phyloP scores from a whole-genome alignment of 148 eudicot species.

The Chenopodium suecicum region DNA sequence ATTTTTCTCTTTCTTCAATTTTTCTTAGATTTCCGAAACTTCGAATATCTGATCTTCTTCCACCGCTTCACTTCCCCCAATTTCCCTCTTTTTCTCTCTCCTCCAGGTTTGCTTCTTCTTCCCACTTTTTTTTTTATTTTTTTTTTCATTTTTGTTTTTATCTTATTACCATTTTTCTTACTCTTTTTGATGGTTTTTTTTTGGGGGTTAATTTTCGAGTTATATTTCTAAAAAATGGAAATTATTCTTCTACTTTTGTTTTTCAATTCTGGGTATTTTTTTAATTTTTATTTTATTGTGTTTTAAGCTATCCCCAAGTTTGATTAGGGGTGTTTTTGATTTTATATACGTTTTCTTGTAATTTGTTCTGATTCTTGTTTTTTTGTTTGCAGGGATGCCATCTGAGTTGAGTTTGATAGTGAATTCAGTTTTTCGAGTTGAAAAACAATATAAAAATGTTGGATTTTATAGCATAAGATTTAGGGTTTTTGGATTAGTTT shows the following conservation, averaged over 20 bases:
- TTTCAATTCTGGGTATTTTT: neutral
- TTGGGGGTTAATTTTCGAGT: neutral
- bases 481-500: constrained; percentile 15
- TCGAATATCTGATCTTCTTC: constrained; percentile 38
- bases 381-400: constrained; percentile 28
- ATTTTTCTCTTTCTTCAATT: constrained; percentile 24
- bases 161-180: neutral
- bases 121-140: too few relatives aligned
- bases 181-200: neutral
- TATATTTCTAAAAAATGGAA: neutral
- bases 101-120: constrained; percentile 9
- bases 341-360: neutral
- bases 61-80: constrained; percentile 10
- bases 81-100: neutral
- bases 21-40: constrained; percentile 14
- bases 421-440: constrained; percentile 10
- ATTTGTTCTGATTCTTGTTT: neutral
- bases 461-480: neutral
- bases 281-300: too few relatives aligned
- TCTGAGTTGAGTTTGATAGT: constrained; percentile 17
- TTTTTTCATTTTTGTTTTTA: neutral
- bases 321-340: neutral
- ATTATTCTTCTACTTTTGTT: neutral
- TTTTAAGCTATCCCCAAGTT: too few relatives aligned
- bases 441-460: constrained; percentile 4